Percentiles rank a stretch among this genome's conserved stretches.
Evolutionary conservation across 2,329 filamentous ascomycete genomes (phyloP).

Genomic region (Cephalotrichum gorgonifer): DNA sequence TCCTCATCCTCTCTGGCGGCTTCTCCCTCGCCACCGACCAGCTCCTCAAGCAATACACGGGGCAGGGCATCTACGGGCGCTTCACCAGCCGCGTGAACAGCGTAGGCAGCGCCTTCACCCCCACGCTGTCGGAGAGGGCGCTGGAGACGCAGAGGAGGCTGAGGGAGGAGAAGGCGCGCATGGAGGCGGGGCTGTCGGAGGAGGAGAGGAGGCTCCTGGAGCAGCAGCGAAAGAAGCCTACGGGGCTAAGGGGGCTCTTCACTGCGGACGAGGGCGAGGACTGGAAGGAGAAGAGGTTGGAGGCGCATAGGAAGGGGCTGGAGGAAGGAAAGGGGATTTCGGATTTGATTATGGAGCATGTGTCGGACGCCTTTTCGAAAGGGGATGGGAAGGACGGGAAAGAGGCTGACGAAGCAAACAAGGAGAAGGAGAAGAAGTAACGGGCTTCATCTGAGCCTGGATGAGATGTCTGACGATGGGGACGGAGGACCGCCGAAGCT

Average conservation of each 20-base stretch:
- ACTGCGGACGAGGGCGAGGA: constrained; percentile 45
- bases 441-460: too few species aligned
- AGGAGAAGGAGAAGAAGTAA: constrained; percentile 16
- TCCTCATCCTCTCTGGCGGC: constrained; percentile 35
- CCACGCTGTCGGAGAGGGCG: constrained; percentile 47
- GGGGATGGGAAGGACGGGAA: constrained; percentile 23
- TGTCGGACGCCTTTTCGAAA: constrained; percentile 36
- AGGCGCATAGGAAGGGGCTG: constrained; percentile 40
- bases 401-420: constrained; percentile 11
- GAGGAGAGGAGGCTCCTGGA: constrained; percentile 19
- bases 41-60: constrained; percentile 46
- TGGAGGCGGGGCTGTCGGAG: constrained; percentile 20
- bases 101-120: constrained; percentile 24
- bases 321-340: constrained; percentile 45
- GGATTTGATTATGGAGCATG: constrained; percentile 45
- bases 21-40: constrained; percentile 44
- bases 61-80: constrained; percentile 38
- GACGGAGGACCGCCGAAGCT: not conserved
- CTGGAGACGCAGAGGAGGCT: constrained; percentile 34
- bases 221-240: constrained; percentile 15
- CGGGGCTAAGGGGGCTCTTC: constrained; percentile 39
- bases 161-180: constrained; percentile 30
- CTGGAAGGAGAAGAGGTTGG: constrained; percentile 41
- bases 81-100: constrained; percentile 27
- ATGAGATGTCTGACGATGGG: too few species aligned